These are phyloP conservation scores for Pelargonium fulgidum DNA, from an alignment of 441 rosid species.

Conservation along the genomic window DNA sequence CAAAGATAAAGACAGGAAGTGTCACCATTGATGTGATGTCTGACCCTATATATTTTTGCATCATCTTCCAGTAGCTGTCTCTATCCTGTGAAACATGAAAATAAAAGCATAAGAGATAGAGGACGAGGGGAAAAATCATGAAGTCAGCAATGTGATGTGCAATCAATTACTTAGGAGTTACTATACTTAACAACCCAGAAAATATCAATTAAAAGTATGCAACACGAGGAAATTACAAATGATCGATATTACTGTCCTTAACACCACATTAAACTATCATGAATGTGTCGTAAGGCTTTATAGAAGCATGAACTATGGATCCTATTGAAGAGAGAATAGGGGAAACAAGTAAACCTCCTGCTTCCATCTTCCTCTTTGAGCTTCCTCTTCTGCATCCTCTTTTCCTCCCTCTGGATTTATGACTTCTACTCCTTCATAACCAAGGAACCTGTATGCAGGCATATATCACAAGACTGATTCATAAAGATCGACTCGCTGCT, in stretches of 20 bases:
- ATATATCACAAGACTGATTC: background rate
- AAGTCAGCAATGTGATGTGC: background rate
- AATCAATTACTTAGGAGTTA: background rate
- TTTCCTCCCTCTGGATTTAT: slow-evolving; percentile 69
- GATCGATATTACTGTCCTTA: background rate
- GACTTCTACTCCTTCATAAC: slow-evolving; percentile 61
- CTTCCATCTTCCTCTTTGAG: slow-evolving; percentile 64
- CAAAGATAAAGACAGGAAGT: slow-evolving; percentile 58
- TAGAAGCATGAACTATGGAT: background rate
- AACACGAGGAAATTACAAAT: background rate
- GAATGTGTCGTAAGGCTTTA: background rate
- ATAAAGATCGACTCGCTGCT: background rate
- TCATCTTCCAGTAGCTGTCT: slow-evolving; percentile 66
- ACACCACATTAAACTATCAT: background rate
- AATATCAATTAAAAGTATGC: background rate
- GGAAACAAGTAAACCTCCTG: slow-evolving; percentile 34
- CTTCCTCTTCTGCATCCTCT: slow-evolving; percentile 68
- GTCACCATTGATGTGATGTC: slow-evolving; percentile 67
- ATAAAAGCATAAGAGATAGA: background rate
- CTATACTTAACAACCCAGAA: background rate
- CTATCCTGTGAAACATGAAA: slow-evolving; percentile 35
- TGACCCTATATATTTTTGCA: slow-evolving; percentile 60
- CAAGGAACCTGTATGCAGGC: slow-evolving; percentile 30
- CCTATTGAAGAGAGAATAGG: background rate
- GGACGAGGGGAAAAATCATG: background rate